Evolutionary conservation across 331 rosid species (phyloP).

Genomic region (Malus hybrid): DNA sequence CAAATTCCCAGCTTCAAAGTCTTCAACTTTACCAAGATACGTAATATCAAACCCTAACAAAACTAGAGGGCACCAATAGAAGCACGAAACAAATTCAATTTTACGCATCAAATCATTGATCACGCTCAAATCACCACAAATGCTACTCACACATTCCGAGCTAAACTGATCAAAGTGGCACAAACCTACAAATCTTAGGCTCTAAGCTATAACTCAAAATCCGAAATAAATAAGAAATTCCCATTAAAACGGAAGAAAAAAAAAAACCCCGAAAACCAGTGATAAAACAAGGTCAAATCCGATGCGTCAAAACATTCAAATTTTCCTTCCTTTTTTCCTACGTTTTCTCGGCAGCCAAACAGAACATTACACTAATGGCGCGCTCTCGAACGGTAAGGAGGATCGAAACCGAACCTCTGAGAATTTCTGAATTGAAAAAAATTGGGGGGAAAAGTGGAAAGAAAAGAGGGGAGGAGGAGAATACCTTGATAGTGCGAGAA

Average conservation of each 20-base stretch:
- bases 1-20: conserved; percentile 7
- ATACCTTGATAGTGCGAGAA: conserved; percentile 53
- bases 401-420: conserved; percentile 6
- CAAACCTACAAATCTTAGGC: not conserved
- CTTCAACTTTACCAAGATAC: not conserved
- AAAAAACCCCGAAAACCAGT: not conserved
- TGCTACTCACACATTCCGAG: not conserved
- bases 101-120: not conserved
- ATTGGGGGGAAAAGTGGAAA: not conserved
- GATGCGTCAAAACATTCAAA: not conserved
- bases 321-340: not conserved
- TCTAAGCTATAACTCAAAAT: not conserved
- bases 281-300: conserved; percentile 1
- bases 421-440: not conserved
- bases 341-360: conserved; percentile 15
- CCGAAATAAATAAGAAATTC: not conserved
- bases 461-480: not conserved
- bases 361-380: conserved; percentile 14
- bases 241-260: not conserved
- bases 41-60: not conserved
- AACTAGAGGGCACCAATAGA: not conserved
- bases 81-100: not conserved
- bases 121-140: not conserved
- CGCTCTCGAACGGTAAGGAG: not conserved
- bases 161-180: not conserved